Base-by-base conservation (phyloP, 257 asterid genomes). In the Capsicum rhomboideum region DNA sequence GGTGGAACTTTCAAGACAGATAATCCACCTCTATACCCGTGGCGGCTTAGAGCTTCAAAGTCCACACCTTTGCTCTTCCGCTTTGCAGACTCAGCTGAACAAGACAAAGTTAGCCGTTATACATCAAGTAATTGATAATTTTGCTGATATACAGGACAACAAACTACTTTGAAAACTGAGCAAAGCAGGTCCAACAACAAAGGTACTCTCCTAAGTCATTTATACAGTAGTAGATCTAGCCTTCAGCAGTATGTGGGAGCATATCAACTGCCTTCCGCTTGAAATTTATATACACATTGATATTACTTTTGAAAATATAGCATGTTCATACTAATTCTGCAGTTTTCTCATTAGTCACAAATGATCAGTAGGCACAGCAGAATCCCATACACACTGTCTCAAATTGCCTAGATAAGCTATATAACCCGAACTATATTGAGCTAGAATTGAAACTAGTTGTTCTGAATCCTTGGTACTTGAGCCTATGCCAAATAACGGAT, bases 1-100 rank as follows among this genome's bases (percentile, higher is more conserved):
- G 94, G 93, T 5, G 98, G 98, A 86, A 97, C 98, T 4, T 81
- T 90, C 91, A 97, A 82, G 44, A 97, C 97, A 1, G 99, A 97
- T 14, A 94, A 79, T 78, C 99, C 98, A 37, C 99, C 98, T 87
- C 85, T 91, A 81, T 93, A 97, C 71, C 98, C 99, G 80, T 97
- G 96, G 52, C 86, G 91, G 79, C 89, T 89, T 90, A 97, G 86
- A 13, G 98, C 96, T 16, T 92, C 97, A 72, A 95, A 93, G 86
- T 95, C 96, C 23, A 96, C 79, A 18, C 91, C 98, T 79, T 88
- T 91, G 83, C 89, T 89, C 90, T 91, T 96, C 83, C 90, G 90
- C 89, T 88, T 96, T 11, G 89, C 88, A 53, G 91, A 82, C 79
- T 90, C 94, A 56, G 58, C 96, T 93, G 89, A 34, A 84, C 58